Base-by-base conservation (phyloP, 2,329 filamentous ascomycete genomes). In the Colletotrichum tropicicola region DNA sequence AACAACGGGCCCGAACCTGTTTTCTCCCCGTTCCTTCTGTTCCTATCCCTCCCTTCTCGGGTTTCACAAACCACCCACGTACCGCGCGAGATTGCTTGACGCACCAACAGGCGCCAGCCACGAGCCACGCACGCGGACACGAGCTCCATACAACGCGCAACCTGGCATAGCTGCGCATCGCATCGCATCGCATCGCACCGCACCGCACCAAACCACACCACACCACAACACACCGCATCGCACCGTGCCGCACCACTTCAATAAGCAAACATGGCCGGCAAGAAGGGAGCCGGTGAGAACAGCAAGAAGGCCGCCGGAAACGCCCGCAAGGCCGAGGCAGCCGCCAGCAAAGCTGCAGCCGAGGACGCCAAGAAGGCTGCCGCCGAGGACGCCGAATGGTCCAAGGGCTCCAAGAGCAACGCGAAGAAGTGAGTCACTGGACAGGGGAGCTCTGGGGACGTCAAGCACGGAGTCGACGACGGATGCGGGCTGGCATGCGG, bases 271-370 rank as follows among this genome's bases (percentile, higher is more conserved):
- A 94, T 94, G 92, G 90, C 84, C 27, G 87, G 85, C 71, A 93
- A 92, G 79, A 94, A 92, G 78, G 63, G 59, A 53, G 87, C 84
- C 57, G 87, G 82, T 57, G 94, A 97, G 68, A 93, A 92, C 80
- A 91, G 86, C 77, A 98, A 97, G 82, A 98, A 98, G 83, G 93
- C 82, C 3, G 88, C 91, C 8, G 96, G 95, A 69, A 93, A 98
- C 78, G 94, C 94, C 68, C 88, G 93, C 80, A 98, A 99, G 85
- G 94, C 94, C 68, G 94, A 98, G 51, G 90, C 89, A 3, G 95
- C 94, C 1, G 92, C 92, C 8, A 81, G 86, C 60, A 98, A 98
- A 80, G 85, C 90, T 64, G 92, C 93, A 0, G 89, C 79, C 3
- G 89, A 90, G 65, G 87, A 93, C 39, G 81, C 86, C 37, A 90